A percentile compares a stretch with the other conserved stretches of the same genome.
These are phyloP conservation scores for Thymus mandschuricus DNA, from an alignment of 257 asterid species.

Conservation along the genomic window DNA sequence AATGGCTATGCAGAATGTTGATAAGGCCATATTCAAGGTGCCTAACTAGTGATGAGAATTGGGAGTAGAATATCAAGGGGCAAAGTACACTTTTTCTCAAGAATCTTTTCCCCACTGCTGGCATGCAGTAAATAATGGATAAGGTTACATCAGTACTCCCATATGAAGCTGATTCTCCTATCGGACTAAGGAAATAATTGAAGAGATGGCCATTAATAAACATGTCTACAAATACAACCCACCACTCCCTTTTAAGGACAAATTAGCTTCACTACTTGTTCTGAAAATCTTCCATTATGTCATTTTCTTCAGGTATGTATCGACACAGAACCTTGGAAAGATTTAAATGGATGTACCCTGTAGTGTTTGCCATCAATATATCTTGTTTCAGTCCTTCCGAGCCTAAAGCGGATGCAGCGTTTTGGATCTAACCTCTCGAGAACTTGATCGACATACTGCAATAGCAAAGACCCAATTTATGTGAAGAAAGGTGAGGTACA, in stretches of 20 bases:
- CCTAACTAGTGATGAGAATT: neutral
- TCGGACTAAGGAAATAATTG: neutral
- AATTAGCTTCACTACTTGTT: neutral
- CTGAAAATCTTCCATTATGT: neutral
- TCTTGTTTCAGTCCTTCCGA: constrained; percentile 77
- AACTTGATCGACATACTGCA: constrained; percentile 88
- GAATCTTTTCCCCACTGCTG: neutral
- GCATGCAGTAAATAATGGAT: neutral
- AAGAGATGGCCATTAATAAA: neutral
- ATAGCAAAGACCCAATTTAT: constrained; percentile 24
- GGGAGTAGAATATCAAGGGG: neutral
- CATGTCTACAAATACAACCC: neutral
- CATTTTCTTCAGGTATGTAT: constrained; percentile 5
- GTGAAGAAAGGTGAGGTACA: constrained; percentile 4
- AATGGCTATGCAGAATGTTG: neutral
- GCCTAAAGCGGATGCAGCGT: constrained; percentile 66
- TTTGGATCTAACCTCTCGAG: constrained; percentile 73
- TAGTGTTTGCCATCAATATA: constrained; percentile 82
- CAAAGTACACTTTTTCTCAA: neutral
- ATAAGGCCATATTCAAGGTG: neutral
- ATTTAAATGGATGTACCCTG: constrained; percentile 54
- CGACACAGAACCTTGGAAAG: constrained; percentile 16
- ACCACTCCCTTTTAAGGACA: neutral
- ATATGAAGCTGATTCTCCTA: neutral
- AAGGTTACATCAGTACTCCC: neutral